phyloP scores from a whole-genome alignment of 805 yeast genomes.

The Lipomyces yamadae region DNA sequence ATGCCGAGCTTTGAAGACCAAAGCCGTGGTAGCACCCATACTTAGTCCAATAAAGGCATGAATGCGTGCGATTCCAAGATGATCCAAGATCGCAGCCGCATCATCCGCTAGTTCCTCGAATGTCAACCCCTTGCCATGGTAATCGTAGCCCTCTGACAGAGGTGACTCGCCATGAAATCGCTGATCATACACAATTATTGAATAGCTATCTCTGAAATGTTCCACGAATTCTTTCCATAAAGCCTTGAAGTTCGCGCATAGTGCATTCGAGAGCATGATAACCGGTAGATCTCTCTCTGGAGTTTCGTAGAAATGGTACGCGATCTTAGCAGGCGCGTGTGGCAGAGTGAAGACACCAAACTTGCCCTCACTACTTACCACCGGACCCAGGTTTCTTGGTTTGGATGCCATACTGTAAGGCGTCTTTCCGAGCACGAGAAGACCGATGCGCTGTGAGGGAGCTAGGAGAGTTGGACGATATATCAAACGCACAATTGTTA shows the following conservation, averaged over 20 bases:
- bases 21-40: conserved; percentile 36
- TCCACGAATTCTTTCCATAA: conserved; percentile 33
- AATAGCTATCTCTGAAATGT: conserved; percentile 25
- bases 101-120: conserved; percentile 33
- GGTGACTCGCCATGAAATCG: conserved; percentile 37
- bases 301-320: conserved; percentile 18
- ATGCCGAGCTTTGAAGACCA: conserved; percentile 22
- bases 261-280: conserved; percentile 32
- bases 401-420: background rate
- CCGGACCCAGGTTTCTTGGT: background rate
- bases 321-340: conserved; percentile 12
- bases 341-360: conserved; percentile 22
- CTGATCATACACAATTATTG: conserved; percentile 34
- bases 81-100: conserved; percentile 28
- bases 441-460: background rate
- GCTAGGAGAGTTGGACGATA: background rate
- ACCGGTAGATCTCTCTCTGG: conserved; percentile 22
- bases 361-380: background rate
- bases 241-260: conserved; percentile 12
- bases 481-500: background rate
- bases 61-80: conserved; percentile 25
- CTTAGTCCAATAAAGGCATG: conserved; percentile 34
- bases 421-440: background rate
- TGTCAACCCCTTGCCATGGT: conserved; percentile 24
- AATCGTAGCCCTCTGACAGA: conserved; percentile 25